Conservation (phyloP, 192 early-diverging fungal genomes). For the Pecoramyces ruminantium region DNA sequence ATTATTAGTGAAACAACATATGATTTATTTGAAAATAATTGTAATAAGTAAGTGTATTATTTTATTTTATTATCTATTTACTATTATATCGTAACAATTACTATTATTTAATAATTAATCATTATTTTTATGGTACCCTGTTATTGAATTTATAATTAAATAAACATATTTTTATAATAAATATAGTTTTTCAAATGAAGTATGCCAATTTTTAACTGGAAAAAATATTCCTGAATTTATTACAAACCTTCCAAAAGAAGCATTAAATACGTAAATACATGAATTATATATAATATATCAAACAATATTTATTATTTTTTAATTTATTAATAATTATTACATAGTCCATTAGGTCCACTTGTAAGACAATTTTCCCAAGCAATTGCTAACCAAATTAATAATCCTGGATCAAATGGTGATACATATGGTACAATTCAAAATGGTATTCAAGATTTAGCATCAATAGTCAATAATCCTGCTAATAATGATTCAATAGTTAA, state of each 20-base stretch:
- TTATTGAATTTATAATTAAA: no score
- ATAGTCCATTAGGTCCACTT: constrained; percentile 18
- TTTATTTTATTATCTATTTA: no score
- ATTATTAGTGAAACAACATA: constrained; percentile 42
- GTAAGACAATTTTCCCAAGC: not conserved
- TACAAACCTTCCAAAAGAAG: constrained; percentile 49
- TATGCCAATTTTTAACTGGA: constrained; percentile 67
- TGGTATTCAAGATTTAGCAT: constrained; percentile 4
- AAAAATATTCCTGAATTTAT: constrained; percentile 56
- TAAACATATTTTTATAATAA: no score
- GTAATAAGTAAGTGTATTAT: constrained; percentile 21
- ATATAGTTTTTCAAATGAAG: constrained; percentile 51
- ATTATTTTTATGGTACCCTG: no score
- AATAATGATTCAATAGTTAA: not conserved
- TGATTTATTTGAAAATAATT: constrained; percentile 77
- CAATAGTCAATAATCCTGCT: not conserved
- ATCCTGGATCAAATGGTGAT: not conserved
- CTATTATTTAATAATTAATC: no score
- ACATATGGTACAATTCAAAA: constrained; percentile 13
- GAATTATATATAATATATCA: constrained; percentile 1
- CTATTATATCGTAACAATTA: no score
- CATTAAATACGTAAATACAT: constrained; percentile 28
- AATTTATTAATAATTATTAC: not conserved
- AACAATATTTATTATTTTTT: not conserved
- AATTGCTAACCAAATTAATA: not conserved